Evolutionary conservation across 306 rosid species (phyloP).

Genomic region (Quercus berberidifolia): DNA sequence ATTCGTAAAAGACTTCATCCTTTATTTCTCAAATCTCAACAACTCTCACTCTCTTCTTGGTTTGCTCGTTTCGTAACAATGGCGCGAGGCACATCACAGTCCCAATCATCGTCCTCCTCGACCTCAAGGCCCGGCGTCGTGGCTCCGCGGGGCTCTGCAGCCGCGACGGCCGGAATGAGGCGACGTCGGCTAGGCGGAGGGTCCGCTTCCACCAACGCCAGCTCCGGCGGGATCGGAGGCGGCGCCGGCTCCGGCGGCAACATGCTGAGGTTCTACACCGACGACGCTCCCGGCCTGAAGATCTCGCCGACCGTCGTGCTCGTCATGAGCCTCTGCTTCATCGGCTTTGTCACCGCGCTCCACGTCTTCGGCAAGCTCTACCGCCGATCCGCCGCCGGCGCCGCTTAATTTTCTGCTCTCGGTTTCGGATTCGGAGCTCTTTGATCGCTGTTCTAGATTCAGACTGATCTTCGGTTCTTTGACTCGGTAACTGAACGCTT

Average conservation of each 20-base stretch:
- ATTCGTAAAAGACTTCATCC: too few species aligned
- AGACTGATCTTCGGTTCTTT: slow-evolving; percentile 14
- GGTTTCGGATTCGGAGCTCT: not conserved
- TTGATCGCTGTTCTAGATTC: slow-evolving; percentile 3
- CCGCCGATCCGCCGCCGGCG: slow-evolving; percentile 41
- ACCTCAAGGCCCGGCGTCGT: slow-evolving; percentile 56
- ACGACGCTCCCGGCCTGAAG: slow-evolving; percentile 88
- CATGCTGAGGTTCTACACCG: slow-evolving; percentile 95
- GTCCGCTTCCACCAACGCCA: not conserved
- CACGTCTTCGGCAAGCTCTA: slow-evolving; percentile 85
- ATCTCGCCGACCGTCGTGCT: slow-evolving; percentile 83
- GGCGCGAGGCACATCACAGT: slow-evolving; percentile 91
- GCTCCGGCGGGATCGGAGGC: slow-evolving; percentile 19
- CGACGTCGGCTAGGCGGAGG: slow-evolving; percentile 65
- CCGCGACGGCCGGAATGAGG: slow-evolving; percentile 85
- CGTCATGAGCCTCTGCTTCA: slow-evolving; percentile 89
- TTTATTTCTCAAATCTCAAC: not conserved
- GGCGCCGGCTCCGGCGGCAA: slow-evolving; percentile 47
- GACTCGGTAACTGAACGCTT: slow-evolving; percentile 18
- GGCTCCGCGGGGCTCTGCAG: slow-evolving; percentile 95
- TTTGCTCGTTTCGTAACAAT: slow-evolving; percentile 29
- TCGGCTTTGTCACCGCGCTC: slow-evolving; percentile 84
- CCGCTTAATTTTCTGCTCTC: not conserved
- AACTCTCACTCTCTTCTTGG: not conserved
- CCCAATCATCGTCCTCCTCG: slow-evolving; percentile 57